Percentiles rank a stretch among this genome's conserved stretches.
Evolutionary conservation across 1,284 basidiomycete species (phyloP).

Genomic region (Papiliotrema flavescens): DNA sequence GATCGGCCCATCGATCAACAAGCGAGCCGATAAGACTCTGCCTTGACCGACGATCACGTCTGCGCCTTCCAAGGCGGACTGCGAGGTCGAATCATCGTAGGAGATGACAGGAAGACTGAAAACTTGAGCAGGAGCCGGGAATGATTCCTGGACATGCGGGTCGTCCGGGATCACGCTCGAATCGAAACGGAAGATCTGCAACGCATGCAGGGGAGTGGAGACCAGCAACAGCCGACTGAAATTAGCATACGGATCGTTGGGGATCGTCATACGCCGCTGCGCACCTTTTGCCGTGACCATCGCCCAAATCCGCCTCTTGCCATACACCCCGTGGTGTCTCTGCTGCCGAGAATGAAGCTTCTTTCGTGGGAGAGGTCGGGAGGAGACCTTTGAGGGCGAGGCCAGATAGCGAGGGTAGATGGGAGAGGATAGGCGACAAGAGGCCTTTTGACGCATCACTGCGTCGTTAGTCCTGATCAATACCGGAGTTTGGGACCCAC

Average conservation of each 20-base stretch:
- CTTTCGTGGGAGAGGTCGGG: constrained; percentile 9
- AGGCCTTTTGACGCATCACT: constrained; percentile 24
- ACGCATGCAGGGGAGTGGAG: constrained; percentile 16
- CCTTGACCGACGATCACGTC: background rate
- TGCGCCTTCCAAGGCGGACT: background rate
- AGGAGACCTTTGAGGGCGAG: constrained; percentile 29
- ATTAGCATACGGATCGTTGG: background rate
- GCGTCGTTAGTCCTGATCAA: constrained; percentile 2
- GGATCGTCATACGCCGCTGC: background rate
- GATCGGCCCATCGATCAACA: background rate
- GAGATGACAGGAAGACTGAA: constrained; percentile 25
- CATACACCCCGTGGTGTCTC: constrained; percentile 13
- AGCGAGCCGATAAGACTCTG: background rate
- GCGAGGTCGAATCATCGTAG: constrained; percentile 15
- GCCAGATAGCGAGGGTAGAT: constrained; percentile 25
- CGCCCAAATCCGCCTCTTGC: constrained; percentile 30
- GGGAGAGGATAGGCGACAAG: constrained; percentile 28
- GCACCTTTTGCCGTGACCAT: constrained; percentile 3
- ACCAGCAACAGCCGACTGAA: constrained; percentile 29
- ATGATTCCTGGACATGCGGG: constrained; percentile 28
- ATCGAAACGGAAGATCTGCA: constrained; percentile 33
- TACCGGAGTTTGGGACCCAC: background rate
- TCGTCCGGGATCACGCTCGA: constrained; percentile 27
- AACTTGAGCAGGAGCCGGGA: constrained; percentile 34
- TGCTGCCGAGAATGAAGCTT: background rate